Percentiles rank a stretch among this genome's conserved stretches.
These are phyloP conservation scores for Salix dunnii DNA, from an alignment of 345 rosid genomes.

Conservation along the genomic window DNA sequence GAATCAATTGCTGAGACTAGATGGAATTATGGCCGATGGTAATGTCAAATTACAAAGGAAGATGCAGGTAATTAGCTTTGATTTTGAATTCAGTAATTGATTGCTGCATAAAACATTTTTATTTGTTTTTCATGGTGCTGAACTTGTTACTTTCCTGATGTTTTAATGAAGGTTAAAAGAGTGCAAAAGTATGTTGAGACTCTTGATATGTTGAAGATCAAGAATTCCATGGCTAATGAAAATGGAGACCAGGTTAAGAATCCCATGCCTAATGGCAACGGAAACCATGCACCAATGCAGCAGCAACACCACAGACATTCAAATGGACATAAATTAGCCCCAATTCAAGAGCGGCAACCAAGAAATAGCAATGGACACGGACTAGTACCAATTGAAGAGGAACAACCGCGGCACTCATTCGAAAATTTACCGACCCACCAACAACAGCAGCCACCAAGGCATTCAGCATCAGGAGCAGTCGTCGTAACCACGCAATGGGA, in stretches of 20 bases:
- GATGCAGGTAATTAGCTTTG: constrained; percentile 63
- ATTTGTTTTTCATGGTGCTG: neutral
- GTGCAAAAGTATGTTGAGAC: constrained; percentile 92
- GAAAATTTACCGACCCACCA: constrained; percentile 8
- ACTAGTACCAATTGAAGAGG: constrained; percentile 13
- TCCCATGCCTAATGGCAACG: constrained; percentile 35
- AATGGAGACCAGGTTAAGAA: neutral
- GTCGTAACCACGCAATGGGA: constrained; percentile 89
- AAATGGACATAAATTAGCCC: constrained; percentile 37
- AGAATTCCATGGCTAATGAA: constrained; percentile 48
- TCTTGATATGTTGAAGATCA: constrained; percentile 77
- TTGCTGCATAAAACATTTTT: neutral
- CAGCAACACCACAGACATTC: constrained; percentile 35
- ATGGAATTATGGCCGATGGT: constrained; percentile 80
- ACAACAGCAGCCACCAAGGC: constrained; percentile 34
- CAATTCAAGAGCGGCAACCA: constrained; percentile 39
- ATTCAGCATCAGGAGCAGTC: constrained; percentile 49
- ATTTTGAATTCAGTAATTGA: neutral
- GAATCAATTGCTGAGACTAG: constrained; percentile 88
- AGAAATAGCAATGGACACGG: constrained; percentile 38
- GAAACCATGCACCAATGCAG: constrained; percentile 29
- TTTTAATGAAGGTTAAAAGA: constrained; percentile 62
- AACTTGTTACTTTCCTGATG: neutral
- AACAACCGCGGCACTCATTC: neutral
- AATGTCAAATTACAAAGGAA: constrained; percentile 93